Base-by-base conservation (phyloP, 2,329 filamentous ascomycete genomes). In the Xylaria sp. region DNA sequence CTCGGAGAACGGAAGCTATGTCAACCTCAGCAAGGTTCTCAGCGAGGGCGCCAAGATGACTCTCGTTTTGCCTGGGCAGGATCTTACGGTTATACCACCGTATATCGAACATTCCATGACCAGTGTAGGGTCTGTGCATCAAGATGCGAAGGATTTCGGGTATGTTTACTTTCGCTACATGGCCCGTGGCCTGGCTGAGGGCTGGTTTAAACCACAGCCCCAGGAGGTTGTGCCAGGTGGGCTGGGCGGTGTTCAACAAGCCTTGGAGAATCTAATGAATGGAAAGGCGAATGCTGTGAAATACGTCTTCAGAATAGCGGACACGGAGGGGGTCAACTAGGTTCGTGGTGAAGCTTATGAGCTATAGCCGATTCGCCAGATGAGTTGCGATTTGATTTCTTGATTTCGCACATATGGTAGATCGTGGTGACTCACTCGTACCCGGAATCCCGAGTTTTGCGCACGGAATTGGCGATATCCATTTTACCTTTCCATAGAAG, bases 1-100 rank as follows among this genome's bases (percentile, higher is more conserved):
- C 0, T 83, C 82, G 1, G 86, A 90, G 72, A 81, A 88, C 13
- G 82, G 83, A 5, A 86, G 82, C 62, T 79, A 82, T 57, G 48
- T 77, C 52, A 86, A 85, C 56, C 75, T 89, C 8, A 76, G 77
- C 28, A 78, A 82, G 52, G 83, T 84, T 1, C 75, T 89, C 10
- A 79, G 79, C 1, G 69, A 78, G 1, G 78, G 80, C 8, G 79
- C 78, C 0, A 79, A 76, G 62, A 75, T 83, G 18, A 82, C 82
- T 1, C 75, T 80, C 2, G 83, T 68, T 0, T 36, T 86, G 18
- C 73, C 84, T 49, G 76, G 77, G 0, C 59, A 67, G 10, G 72
- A 79, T 72, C 43, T 78, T 43, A 74, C 73, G 7, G 64, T 74
- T 15, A 72, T 80, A n/a, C 77, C 80, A 0, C 72, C 61, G 0